Evolutionary conservation across 352 stramenopile genomes (phyloP).

Genomic region (Pythium aquatile): DNA sequence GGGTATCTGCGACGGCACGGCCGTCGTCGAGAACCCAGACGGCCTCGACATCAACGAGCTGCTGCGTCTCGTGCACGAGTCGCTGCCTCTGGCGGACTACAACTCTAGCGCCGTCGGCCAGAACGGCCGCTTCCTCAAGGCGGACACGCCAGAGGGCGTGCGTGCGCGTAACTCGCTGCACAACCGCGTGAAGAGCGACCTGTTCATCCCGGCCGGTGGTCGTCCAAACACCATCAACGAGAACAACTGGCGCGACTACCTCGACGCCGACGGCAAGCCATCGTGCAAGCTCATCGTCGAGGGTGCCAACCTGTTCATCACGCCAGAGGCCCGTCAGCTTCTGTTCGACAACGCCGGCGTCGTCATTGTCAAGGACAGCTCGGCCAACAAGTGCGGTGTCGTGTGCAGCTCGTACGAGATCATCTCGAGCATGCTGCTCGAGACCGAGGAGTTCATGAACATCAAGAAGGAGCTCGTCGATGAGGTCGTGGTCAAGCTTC

Average conservation of each 20-base stretch:
- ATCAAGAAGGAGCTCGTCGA: constrained; percentile 94
- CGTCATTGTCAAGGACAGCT: constrained; percentile 97
- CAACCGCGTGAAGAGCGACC: constrained; percentile 91
- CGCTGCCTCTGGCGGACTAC: constrained; percentile 87
- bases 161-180: constrained; percentile 97
- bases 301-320: constrained; percentile 87
- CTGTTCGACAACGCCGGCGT: constrained; percentile 93
- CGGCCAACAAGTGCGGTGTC: constrained; percentile 88
- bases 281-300: constrained; percentile 80
- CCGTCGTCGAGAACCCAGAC: constrained; percentile 94
- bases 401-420: constrained; percentile 87
- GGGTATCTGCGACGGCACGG: constrained; percentile 89
- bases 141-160: constrained; percentile 65
- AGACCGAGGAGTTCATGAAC: constrained; percentile 95
- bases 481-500: constrained; percentile 95
- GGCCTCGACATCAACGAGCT: constrained; percentile 94
- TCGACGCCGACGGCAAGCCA: constrained; percentile 70
- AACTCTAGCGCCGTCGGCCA: constrained; percentile 43
- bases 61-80: constrained; percentile 91
- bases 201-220: constrained; percentile 83
- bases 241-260: constrained; percentile 80
- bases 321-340: constrained; percentile 78
- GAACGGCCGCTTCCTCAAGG: constrained; percentile 84
- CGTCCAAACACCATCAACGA: constrained; percentile 86
- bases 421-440: constrained; percentile 93